Percentiles rank a stretch among this genome's conserved stretches.
phyloP scores from a whole-genome alignment of 495 filamentous ascomycete genomes.

The Hyaloscypha finlandica region DNA sequence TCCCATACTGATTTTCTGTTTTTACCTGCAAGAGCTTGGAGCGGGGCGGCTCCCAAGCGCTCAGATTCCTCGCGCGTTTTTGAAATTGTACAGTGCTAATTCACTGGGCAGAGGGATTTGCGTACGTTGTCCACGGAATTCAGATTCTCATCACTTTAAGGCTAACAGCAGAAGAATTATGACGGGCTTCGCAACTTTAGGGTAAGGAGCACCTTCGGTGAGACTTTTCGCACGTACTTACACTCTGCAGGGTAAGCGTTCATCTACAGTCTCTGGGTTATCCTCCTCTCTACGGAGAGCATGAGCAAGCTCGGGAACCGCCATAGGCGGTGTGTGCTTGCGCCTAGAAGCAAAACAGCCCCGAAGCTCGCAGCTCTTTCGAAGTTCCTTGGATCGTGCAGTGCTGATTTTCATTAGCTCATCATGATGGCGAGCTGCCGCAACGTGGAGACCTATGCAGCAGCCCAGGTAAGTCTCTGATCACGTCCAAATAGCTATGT shows the following conservation, averaged over 20 bases:
- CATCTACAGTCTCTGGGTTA: background rate
- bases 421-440: slow-evolving; percentile 45
- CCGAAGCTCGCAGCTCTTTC: background rate
- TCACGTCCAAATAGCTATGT: background rate
- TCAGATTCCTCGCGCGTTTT: too few relatives aligned
- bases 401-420: slow-evolving; percentile 12
- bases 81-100: too few relatives aligned
- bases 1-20: too few relatives aligned
- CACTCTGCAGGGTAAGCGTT: background rate
- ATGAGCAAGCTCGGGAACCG: background rate
- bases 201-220: slow-evolving; percentile 18
- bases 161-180: slow-evolving; percentile 20
- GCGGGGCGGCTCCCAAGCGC: too few relatives aligned
- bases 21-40: too few relatives aligned
- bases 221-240: background rate
- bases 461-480: slow-evolving; percentile 34
- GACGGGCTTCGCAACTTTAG: slow-evolving; percentile 31
- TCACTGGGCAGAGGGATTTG: slow-evolving; percentile 31
- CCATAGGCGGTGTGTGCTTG: background rate
- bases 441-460: slow-evolving; percentile 41
- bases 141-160: too few relatives aligned
- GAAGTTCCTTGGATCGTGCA: background rate
- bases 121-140: background rate
- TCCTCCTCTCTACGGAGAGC: background rate
- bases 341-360: background rate